Conservation (phyloP, 257 asterid genomes). For the Dorcoceras hygrometricum region DNA sequence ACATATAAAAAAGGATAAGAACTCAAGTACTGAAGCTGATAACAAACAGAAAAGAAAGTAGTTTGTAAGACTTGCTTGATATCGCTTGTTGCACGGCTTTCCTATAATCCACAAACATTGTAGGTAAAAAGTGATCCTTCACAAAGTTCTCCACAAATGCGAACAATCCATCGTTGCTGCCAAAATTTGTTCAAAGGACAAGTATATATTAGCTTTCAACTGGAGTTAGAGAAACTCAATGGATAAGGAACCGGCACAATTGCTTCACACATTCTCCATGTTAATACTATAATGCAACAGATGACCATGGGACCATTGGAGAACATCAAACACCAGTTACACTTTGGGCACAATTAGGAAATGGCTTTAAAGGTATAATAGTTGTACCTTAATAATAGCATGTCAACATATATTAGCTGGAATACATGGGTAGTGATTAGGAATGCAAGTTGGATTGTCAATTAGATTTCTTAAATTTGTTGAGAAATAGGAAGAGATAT, state of each 20-base stretch:
- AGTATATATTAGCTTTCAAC: constrained; percentile 28
- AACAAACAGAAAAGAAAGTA: constrained; percentile 25
- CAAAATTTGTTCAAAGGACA: constrained; percentile 24
- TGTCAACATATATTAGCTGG: no score
- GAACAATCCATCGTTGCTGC: constrained; percentile 96
- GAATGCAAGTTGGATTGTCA: no score
- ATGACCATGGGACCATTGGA: not conserved
- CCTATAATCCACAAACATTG: constrained; percentile 98
- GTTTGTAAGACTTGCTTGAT: constrained; percentile 74
- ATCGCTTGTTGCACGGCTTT: constrained; percentile 97
- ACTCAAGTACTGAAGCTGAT: constrained; percentile 22
- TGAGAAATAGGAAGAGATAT: no score
- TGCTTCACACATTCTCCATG: not conserved
- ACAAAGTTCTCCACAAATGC: constrained; percentile 93
- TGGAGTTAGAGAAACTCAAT: not conserved
- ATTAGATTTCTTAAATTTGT: no score
- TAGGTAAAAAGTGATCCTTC: constrained; percentile 97
- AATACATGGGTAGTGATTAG: no score
- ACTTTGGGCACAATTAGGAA: not conserved
- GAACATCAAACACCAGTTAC: not conserved
- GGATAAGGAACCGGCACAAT: no score
- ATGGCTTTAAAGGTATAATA: not conserved
- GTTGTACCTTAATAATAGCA: no score
- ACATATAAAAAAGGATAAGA: constrained; percentile 20
- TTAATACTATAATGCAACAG: no score